These are phyloP conservation scores for Trametopsis cervina DNA, from an alignment of 768 basidiomycete species.

Conservation along the genomic window DNA sequence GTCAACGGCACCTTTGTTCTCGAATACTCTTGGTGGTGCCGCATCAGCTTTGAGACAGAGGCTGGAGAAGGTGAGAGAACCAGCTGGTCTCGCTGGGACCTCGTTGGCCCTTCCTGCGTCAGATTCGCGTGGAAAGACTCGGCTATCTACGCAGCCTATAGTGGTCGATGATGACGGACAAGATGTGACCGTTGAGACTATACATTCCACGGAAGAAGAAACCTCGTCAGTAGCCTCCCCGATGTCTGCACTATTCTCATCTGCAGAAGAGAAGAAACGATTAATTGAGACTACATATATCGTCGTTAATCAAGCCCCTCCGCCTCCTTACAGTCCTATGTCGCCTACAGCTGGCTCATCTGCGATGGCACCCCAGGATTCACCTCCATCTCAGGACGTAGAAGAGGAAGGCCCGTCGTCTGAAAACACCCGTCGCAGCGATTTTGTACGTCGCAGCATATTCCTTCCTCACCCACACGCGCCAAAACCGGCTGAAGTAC, in stretches of 20 bases:
- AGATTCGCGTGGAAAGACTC: background rate
- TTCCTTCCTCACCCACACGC: constrained; percentile 53
- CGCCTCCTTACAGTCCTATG: constrained; percentile 24
- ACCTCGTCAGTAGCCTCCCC: background rate
- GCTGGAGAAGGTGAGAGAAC: constrained; percentile 23
- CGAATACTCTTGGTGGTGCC: constrained; percentile 24
- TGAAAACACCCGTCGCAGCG: background rate
- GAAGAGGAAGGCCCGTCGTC: background rate
- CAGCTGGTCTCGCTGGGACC: background rate
- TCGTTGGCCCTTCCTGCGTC: background rate
- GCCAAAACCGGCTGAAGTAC: constrained; percentile 34
- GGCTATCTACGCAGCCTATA: constrained; percentile 27
- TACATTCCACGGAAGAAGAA: background rate
- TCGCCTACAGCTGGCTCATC: constrained; percentile 8
- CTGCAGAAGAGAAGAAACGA: constrained; percentile 18
- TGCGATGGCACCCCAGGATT: background rate
- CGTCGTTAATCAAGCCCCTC: constrained; percentile 23
- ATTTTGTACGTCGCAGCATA: constrained; percentile 29
- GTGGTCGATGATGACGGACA: constrained; percentile 38
- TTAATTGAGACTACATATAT: constrained; percentile 22
- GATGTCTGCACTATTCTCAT: background rate
- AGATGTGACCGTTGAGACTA: constrained; percentile 6
- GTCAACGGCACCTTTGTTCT: constrained; percentile 12
- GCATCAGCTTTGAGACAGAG: constrained; percentile 32
- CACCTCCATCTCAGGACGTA: background rate